A percentile compares a stretch with the other conserved stretches of the same genome.
These are phyloP conservation scores for Aquilaria agallochum DNA, from an alignment of 441 rosid genomes.

Conservation along the genomic window DNA sequence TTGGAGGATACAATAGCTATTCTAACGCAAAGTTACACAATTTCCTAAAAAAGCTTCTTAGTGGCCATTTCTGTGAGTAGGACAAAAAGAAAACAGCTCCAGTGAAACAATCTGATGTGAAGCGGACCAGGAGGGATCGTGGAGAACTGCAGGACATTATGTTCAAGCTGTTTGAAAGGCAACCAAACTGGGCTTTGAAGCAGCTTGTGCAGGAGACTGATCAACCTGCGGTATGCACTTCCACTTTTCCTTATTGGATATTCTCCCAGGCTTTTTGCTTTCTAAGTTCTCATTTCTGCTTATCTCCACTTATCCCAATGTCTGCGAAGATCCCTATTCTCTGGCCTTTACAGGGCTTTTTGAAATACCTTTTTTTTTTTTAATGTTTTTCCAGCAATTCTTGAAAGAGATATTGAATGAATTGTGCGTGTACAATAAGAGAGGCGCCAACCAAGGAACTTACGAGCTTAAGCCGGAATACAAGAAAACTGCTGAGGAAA, in stretches of 20 bases:
- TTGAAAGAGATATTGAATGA: constrained; percentile 83
- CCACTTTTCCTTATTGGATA: not conserved
- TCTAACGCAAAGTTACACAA: no score
- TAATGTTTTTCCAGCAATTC: constrained; percentile 49
- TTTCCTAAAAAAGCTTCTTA: no score
- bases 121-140: constrained; percentile 87
- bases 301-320: not conserved
- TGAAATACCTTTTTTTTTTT: not conserved
- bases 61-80: constrained; percentile 24
- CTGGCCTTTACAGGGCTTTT: no score
- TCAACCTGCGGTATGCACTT: constrained; percentile 63
- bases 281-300: not conserved
- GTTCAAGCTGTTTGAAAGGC: constrained; percentile 89
- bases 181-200: constrained; percentile 82
- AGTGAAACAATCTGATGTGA: constrained; percentile 74
- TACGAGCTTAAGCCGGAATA: constrained; percentile 89
- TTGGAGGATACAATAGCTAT: no score
- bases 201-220: constrained; percentile 87
- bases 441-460: constrained; percentile 91
- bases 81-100: constrained; percentile 71
- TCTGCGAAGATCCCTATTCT: no score
- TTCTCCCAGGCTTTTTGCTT: not conserved
- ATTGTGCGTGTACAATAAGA: constrained; percentile 79
- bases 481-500: constrained; percentile 68
- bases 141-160: constrained; percentile 84